phyloP scores from a whole-genome alignment of 2,329 filamentous ascomycete species.

The Diaporthe citrichinensis region DNA sequence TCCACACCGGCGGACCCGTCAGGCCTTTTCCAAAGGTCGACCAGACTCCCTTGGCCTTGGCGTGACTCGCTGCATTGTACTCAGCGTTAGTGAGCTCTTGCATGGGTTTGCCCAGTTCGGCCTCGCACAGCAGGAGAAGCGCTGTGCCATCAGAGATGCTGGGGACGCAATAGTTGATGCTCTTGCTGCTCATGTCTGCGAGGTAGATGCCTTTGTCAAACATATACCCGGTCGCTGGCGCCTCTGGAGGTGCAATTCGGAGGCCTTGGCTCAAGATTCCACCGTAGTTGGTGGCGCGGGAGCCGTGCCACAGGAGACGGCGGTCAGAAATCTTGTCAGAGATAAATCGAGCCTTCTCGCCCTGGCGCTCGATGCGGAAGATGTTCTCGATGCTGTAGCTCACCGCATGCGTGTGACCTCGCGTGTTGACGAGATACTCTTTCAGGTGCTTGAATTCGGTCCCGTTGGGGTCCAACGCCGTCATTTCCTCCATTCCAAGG shows the following conservation, averaged over 20 bases:
- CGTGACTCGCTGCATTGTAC: conserved; percentile 75
- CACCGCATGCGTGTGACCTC: conserved; percentile 75
- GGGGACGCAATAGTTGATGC: conserved; percentile 80
- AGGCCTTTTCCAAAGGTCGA: conserved; percentile 80
- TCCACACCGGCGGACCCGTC: conserved; percentile 78
- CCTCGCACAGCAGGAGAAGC: conserved; percentile 86
- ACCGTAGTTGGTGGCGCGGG: conserved; percentile 85
- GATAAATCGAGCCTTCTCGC: conserved; percentile 79
- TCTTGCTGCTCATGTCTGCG: conserved; percentile 88
- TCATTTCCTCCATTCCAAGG: conserved; percentile 83
- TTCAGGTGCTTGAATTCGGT: conserved; percentile 76
- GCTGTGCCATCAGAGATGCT: conserved; percentile 76
- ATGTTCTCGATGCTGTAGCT: conserved; percentile 76
- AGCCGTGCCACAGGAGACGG: conserved; percentile 90
- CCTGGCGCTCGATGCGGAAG: conserved; percentile 84
- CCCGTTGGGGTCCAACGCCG: conserved; percentile 70
- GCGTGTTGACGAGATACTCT: conserved; percentile 76
- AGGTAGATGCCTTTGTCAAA: conserved; percentile 93
- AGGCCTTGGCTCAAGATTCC: conserved; percentile 90
- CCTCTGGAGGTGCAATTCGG: conserved; percentile 89
- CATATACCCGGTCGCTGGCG: conserved; percentile 86
- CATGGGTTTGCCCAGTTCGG: conserved; percentile 83
- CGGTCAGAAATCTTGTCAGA: conserved; percentile 72
- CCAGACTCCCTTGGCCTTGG: conserved; percentile 70
- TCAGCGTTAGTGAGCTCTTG: conserved; percentile 70